These are phyloP conservation scores for Sclerotiophoma versabilis DNA, from an alignment of 2,329 filamentous ascomycete genomes.

Conservation along the genomic window DNA sequence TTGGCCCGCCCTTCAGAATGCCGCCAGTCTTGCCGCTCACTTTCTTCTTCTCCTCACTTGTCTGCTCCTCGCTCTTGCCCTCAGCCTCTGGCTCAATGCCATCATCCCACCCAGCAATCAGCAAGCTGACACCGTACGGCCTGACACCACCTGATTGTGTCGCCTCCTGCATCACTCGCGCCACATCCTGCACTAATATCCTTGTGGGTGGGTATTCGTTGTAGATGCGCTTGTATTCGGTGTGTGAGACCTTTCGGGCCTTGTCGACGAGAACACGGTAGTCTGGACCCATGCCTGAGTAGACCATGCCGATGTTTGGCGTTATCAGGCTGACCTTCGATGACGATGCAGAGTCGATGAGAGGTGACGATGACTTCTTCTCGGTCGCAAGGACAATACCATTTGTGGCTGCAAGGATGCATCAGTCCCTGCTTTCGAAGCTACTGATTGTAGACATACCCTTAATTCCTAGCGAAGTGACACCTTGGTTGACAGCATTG, in stretches of 20 bases:
- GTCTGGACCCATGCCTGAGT: slow-evolving; percentile 98
- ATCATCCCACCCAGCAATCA: slow-evolving; percentile 98
- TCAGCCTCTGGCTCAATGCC: slow-evolving; percentile 87
- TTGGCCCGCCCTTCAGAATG: slow-evolving; percentile 93
- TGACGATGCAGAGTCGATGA: slow-evolving; percentile 92
- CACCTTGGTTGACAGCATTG: slow-evolving; percentile 98
- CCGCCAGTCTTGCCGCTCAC: slow-evolving; percentile 88
- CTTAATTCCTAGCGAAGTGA: slow-evolving; percentile 98
- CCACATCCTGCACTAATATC: slow-evolving; percentile 98
- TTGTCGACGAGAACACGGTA: slow-evolving; percentile 98
- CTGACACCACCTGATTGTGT: slow-evolving; percentile 97
- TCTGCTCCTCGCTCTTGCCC: slow-evolving; percentile 61
- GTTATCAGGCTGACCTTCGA: slow-evolving; percentile 98
- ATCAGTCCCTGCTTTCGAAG: slow-evolving; percentile 9
- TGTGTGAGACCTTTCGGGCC: slow-evolving; percentile 97
- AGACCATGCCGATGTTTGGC: slow-evolving; percentile 99
- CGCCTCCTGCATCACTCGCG: slow-evolving; percentile 97
- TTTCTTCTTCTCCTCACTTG: slow-evolving; percentile 71
- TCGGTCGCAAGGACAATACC: slow-evolving; percentile 98
- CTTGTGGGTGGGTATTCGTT: slow-evolving; percentile 99
- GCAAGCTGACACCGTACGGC: slow-evolving; percentile 92
- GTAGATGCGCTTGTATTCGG: slow-evolving; percentile 99
- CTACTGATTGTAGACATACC: slow-evolving; percentile 61
- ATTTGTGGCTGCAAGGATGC: slow-evolving; percentile 77
- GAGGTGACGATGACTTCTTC: slow-evolving; percentile 98